Evolutionary conservation across 371 early-diverging fungal species (phyloP).

Genomic region (Zychaea mexicana): DNA sequence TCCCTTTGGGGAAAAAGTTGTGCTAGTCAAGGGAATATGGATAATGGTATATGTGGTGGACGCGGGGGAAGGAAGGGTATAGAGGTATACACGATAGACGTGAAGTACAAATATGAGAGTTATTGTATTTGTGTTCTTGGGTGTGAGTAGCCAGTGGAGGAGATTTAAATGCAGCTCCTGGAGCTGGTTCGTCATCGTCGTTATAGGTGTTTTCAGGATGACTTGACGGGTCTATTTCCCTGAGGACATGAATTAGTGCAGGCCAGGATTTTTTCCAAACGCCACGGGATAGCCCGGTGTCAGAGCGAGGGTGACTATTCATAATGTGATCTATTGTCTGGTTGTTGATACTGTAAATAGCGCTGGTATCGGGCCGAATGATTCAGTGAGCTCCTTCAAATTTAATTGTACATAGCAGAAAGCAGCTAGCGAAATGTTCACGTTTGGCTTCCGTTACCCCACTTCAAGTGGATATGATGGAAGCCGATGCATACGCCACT

Average conservation of each 20-base stretch:
- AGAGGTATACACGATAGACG: too few species aligned
- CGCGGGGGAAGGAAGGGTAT: too few species aligned
- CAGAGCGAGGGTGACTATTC: neutral
- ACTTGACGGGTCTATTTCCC: neutral
- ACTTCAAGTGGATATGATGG: neutral
- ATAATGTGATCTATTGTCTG: neutral
- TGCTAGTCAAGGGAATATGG: too few species aligned
- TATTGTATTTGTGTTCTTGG: too few species aligned
- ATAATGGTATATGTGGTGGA: too few species aligned
- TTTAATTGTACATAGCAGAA: neutral
- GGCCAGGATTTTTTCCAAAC: neutral
- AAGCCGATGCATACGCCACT: neutral
- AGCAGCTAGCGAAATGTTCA: neutral
- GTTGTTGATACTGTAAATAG: neutral
- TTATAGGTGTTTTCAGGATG: neutral
- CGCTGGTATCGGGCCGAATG: neutral
- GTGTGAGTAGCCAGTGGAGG: too few species aligned
- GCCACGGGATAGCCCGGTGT: neutral
- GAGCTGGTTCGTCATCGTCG: neutral
- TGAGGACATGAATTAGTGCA: neutral
- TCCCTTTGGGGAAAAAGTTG: too few species aligned
- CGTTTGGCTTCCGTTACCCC: neutral
- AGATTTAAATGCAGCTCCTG: neutral
- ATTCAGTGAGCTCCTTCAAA: neutral
- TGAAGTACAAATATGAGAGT: too few species aligned